Conservation (phyloP, 2,329 filamentous ascomycete genomes). For the Neonectria faginata region DNA sequence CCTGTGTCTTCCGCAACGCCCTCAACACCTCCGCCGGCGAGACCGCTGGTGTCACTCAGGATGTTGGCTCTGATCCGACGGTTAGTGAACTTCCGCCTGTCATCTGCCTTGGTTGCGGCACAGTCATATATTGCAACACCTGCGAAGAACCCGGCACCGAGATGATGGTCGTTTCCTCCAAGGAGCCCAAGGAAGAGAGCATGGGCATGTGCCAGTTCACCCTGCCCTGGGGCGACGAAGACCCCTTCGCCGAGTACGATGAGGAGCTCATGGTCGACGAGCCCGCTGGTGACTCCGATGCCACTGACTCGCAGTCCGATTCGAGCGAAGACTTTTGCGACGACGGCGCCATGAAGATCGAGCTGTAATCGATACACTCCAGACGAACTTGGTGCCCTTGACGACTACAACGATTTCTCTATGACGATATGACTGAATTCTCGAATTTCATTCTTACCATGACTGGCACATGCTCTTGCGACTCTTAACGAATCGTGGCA, state of each 20-base stretch:
- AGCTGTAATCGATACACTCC: slow-evolving; percentile 29
- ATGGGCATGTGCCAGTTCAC: slow-evolving; percentile 48
- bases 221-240: slow-evolving; percentile 46
- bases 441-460: slow-evolving; percentile 25
- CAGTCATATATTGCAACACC: slow-evolving; percentile 56
- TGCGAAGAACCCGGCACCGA: slow-evolving; percentile 50
- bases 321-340: slow-evolving; percentile 40
- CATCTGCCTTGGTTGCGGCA: slow-evolving; percentile 61
- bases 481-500: slow-evolving; percentile 28
- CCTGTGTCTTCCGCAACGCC: slow-evolving; percentile 95
- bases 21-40: slow-evolving; percentile 92
- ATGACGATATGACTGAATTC: slow-evolving; percentile 32
- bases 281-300: slow-evolving; percentile 37
- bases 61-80: slow-evolving; percentile 97
- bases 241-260: slow-evolving; percentile 54
- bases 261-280: slow-evolving; percentile 51
- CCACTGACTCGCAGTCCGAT: slow-evolving; percentile 35
- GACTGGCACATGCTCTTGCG: slow-evolving; percentile 45
- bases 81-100: slow-evolving; percentile 75
- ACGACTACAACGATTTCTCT: slow-evolving; percentile 19
- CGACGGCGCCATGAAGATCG: slow-evolving; percentile 39
- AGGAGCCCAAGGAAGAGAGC: slow-evolving; percentile 39
- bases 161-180: slow-evolving; percentile 34
- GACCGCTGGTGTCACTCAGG: slow-evolving; percentile 96
- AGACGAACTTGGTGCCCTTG: slow-evolving; percentile 7